A percentile compares a stretch with the other conserved stretches of the same genome.
Conservation (phyloP, 202 grass and related monocot species). For the Saccharum hybrid region DNA sequence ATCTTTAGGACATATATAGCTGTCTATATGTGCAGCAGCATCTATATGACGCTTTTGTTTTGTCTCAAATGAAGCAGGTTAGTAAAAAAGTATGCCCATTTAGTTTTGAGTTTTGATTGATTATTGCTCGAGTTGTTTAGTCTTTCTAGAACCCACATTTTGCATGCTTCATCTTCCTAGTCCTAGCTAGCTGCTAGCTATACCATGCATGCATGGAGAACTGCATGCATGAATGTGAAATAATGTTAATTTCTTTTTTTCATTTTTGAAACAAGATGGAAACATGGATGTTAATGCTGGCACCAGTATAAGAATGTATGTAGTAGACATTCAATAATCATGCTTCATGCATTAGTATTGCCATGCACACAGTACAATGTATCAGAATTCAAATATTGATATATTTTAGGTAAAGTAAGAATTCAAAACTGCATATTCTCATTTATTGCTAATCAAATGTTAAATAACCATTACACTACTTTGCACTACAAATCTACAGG, state of each 20-base stretch:
- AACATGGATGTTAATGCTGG: background rate
- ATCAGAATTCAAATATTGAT: background rate
- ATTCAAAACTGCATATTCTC: background rate
- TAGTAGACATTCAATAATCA: background rate
- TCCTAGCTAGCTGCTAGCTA: background rate
- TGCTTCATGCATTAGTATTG: too few species aligned
- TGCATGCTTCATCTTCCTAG: too few species aligned
- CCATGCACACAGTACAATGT: background rate
- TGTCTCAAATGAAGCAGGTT: too few species aligned
- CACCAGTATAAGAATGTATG: background rate
- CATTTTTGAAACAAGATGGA: background rate
- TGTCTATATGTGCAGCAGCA: too few species aligned
- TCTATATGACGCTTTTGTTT: background rate
- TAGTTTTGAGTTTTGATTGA: background rate
- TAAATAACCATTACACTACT: background rate
- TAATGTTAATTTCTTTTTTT: too few species aligned
- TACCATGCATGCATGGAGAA: background rate
- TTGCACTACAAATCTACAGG: background rate
- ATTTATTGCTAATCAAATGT: background rate
- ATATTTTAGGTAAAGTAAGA: too few species aligned
- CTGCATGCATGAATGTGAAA: too few species aligned
- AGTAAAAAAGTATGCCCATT: too few species aligned
- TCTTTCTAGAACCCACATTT: too few species aligned
- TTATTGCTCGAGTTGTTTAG: background rate
- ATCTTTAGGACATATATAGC: too few species aligned